phyloP scores from a whole-genome alignment of 495 filamentous ascomycete species.

The Penicillium ochrochloron region DNA sequence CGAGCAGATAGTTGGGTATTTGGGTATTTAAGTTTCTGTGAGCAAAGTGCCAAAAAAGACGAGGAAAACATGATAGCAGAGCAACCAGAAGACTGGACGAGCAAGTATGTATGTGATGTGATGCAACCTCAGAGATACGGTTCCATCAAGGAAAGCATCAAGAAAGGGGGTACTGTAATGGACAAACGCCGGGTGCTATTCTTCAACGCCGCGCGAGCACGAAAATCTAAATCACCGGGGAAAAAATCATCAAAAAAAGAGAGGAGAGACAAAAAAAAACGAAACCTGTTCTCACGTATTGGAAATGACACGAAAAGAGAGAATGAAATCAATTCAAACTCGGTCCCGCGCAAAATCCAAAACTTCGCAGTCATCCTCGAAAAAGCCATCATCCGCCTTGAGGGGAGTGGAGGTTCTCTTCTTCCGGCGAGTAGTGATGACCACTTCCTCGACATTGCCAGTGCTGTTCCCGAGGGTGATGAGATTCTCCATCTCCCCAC shows the following conservation, averaged over 20 bases:
- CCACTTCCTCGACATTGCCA: slow-evolving; percentile 76
- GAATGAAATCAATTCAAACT: slow-evolving; percentile 55
- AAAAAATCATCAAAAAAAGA: not conserved
- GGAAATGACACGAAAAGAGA: not conserved
- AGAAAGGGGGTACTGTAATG: slow-evolving; percentile 3
- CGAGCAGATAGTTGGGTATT: slow-evolving; percentile 27
- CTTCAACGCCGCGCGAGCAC: slow-evolving; percentile 27
- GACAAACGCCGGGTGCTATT: slow-evolving; percentile 24
- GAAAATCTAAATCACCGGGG: slow-evolving; percentile 28
- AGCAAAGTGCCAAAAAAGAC: slow-evolving; percentile 20
- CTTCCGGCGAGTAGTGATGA: slow-evolving; percentile 77
- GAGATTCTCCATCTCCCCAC: slow-evolving; percentile 56
- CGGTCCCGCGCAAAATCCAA: slow-evolving; percentile 88
- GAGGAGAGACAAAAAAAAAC: slow-evolving; percentile 13
- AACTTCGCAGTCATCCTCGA: slow-evolving; percentile 93
- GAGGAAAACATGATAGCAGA: not conserved
- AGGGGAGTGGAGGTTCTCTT: slow-evolving; percentile 47
- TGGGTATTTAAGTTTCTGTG: slow-evolving; percentile 34
- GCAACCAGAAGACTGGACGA: slow-evolving; percentile 10
- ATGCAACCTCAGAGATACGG: slow-evolving; percentile 31
- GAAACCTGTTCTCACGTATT: not conserved
- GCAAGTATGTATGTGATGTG: slow-evolving; percentile 26
- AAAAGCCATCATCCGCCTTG: slow-evolving; percentile 79
- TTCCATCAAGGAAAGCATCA: not conserved
- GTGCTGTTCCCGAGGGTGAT: slow-evolving; percentile 59